Conservation (phyloP, 768 basidiomycete genomes). For the Boletellus ananiceps region DNA sequence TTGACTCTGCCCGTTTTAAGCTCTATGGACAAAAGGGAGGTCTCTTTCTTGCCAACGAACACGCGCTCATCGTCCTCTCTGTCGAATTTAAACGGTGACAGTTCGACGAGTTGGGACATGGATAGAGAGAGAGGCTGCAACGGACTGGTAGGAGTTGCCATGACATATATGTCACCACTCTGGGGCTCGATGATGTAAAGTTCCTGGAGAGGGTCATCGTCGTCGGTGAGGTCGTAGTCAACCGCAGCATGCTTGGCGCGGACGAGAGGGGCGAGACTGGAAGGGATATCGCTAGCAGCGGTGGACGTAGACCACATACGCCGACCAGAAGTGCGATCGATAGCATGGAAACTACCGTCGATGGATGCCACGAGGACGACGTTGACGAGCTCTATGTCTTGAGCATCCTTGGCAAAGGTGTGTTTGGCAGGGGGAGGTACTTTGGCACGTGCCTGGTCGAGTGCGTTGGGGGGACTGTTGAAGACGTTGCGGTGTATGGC, state of each 20-base stretch:
- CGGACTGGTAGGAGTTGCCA: slow-evolving; percentile 60
- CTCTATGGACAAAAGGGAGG: slow-evolving; percentile 69
- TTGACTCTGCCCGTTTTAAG: slow-evolving; percentile 78
- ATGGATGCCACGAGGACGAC: slow-evolving; percentile 88
- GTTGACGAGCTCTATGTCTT: slow-evolving; percentile 66
- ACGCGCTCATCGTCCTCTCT: slow-evolving; percentile 53
- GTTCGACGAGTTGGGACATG: slow-evolving; percentile 88
- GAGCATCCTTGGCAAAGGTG: slow-evolving; percentile 12
- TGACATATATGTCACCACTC: slow-evolving; percentile 89
- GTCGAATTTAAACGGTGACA: slow-evolving; percentile 76
- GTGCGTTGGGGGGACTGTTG: slow-evolving; percentile 11
- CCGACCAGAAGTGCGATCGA: slow-evolving; percentile 81
- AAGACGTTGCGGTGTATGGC: slow-evolving; percentile 30
- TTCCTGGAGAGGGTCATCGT: slow-evolving; percentile 53
- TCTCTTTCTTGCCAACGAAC: slow-evolving; percentile 91
- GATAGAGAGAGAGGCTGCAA: slow-evolving; percentile 88
- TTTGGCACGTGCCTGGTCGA: background rate
- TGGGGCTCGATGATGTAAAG: slow-evolving; percentile 94
- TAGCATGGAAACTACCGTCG: slow-evolving; percentile 91
- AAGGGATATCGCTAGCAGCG: slow-evolving; percentile 42
- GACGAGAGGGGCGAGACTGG: slow-evolving; percentile 68
- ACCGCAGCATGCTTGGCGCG: slow-evolving; percentile 60
- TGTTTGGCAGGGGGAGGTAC: slow-evolving; percentile 2
- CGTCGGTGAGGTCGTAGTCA: slow-evolving; percentile 54
- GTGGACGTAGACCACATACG: slow-evolving; percentile 87